phyloP scores from a whole-genome alignment of 441 rosid species.

The Viola pubescens region DNA sequence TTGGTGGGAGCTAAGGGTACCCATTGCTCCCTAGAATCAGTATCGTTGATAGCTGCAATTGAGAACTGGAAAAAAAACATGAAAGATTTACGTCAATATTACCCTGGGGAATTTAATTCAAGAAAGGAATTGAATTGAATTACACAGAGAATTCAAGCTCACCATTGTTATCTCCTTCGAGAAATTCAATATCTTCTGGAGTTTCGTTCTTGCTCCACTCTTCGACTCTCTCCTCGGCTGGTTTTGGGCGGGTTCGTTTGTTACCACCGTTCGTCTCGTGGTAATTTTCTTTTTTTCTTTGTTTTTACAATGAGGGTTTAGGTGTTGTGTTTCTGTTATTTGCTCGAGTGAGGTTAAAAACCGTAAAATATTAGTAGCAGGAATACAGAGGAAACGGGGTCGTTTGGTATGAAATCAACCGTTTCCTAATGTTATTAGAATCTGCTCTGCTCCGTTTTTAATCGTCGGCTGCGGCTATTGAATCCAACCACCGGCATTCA shows the following conservation, averaged over 20 bases:
- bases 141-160: neutral
- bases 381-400: too few relatives aligned
- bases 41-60: constrained; percentile 90
- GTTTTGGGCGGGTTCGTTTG: constrained; percentile 10
- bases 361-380: too few relatives aligned
- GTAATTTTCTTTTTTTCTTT: too few relatives aligned
- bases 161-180: constrained; percentile 8
- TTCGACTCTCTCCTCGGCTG: neutral
- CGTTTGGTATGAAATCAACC: too few relatives aligned
- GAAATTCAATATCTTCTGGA: neutral
- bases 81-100: neutral
- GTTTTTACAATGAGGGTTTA: neutral
- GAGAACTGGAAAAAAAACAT: constrained; percentile 52
- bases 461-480: too few relatives aligned
- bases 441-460: too few relatives aligned
- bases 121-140: neutral
- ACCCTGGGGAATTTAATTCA: neutral
- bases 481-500: too few relatives aligned
- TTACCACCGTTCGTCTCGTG: too few relatives aligned
- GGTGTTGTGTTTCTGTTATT: neutral
- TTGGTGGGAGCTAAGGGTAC: constrained; percentile 97
- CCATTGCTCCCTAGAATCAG: constrained; percentile 75
- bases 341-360: too few relatives aligned
- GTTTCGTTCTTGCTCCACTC: neutral
- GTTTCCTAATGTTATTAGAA: too few relatives aligned